Base-by-base conservation (phyloP, 2,329 filamentous ascomycete species). In the Atkinsonella hypoxylon region DNA sequence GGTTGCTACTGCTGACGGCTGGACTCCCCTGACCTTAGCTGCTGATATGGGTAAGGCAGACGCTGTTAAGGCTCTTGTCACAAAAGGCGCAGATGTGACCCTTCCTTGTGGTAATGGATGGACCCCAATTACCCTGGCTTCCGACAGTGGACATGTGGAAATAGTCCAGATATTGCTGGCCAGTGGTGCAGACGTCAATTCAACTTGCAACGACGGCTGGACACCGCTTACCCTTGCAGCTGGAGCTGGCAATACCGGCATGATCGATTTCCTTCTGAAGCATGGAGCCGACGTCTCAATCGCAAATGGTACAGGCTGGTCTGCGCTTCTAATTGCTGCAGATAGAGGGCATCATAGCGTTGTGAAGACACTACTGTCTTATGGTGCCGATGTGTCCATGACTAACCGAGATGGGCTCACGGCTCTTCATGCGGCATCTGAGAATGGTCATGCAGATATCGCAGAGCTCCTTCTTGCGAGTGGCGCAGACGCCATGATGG, bases 21-120 rank as follows among this genome's bases (percentile, higher is more conserved):
- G 51, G 40, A 56, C 53, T 4, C 40, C 53, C 3, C 20, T 56
- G 31, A 40, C 47, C 2, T 36, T 55, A 17, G 55, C 55, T 15
- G 44, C 45, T 7, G 50, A 55, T 30, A 38, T 48, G 11, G 49
- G 49, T 17, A 47, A 46, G 47, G 36, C 32, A 10, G 47, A 47
- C 18, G 44, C 46, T 4, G 52, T 53, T 15, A 40, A 26, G 17
- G 34, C 11, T 39, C 45, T 53, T 18, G 17, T 51, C 10, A 26
- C 22, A 30, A 49, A 47, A 26, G 45, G 46, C 18, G 49, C 45
- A 20, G 49, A 53, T 30, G 38, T 53, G 30, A 31, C 45, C 13
- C 48, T 51, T 8, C 20, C 34, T n/a, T 45, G 48, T n/a, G 49
- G 41, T 7, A 48, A 50, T 31, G 51, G 51, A 26, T 50, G 45